These are phyloP conservation scores for Cymbidium sinense DNA, from an alignment of 106 monocot genomes.

Conservation along the genomic window DNA sequence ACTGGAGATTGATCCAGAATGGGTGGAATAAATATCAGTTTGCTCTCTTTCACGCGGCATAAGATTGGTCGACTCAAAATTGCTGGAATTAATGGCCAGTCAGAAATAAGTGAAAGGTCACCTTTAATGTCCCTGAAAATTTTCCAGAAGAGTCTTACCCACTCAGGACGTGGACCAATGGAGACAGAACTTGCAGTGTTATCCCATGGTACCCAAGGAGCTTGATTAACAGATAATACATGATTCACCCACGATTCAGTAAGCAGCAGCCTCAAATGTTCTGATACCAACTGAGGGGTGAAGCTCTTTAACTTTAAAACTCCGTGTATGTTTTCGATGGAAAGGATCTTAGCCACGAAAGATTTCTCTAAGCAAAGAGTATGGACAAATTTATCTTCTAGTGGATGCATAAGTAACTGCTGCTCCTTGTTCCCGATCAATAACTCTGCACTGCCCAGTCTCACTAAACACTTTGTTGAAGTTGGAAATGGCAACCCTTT, in stretches of 20 bases:
- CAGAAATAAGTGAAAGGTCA: constrained; percentile 67
- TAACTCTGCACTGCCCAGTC: constrained; percentile 64
- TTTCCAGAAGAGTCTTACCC: constrained; percentile 89
- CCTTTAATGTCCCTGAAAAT: constrained; percentile 43
- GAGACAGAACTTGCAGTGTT: constrained; percentile 19
- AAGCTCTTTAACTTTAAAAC: constrained; percentile 54
- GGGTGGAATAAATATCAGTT: constrained; percentile 72
- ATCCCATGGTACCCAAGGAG: constrained; percentile 83
- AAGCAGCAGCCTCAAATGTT: constrained; percentile 62
- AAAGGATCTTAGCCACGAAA: constrained; percentile 34
- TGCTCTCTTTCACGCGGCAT: constrained; percentile 60
- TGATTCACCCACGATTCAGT: constrained; percentile 52
- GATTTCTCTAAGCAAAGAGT: constrained; percentile 61
- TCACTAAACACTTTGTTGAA: constrained; percentile 48
- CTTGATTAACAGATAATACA: constrained; percentile 25
- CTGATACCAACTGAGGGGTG: constrained; percentile 45
- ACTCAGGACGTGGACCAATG: constrained; percentile 56
- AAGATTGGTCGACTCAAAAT: constrained; percentile 50
- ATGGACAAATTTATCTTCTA: constrained; percentile 71
- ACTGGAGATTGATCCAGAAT: constrained; percentile 19
- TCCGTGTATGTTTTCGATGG: constrained; percentile 36
- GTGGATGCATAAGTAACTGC: constrained; percentile 65
- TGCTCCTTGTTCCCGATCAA: constrained; percentile 87
- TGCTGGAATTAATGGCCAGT: constrained; percentile 94
- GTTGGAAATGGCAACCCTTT: constrained; percentile 93